Evolutionary conservation across 1,284 basidiomycete genomes (phyloP), one percentile per base, ranked within the genome.

Genomic region (Sporisorium exsertum): DNA sequence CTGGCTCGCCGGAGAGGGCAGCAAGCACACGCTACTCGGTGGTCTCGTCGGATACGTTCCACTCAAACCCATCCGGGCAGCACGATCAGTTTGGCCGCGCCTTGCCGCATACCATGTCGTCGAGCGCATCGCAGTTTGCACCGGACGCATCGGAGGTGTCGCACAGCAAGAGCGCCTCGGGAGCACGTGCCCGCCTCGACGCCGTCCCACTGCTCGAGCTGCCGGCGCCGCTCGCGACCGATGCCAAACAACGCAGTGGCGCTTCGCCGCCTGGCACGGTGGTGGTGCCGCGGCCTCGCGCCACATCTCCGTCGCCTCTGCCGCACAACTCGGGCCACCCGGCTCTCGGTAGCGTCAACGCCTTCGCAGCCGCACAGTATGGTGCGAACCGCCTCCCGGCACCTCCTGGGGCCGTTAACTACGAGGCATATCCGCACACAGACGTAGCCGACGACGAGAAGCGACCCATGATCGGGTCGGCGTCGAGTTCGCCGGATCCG

Each of bases 121-220:
- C 68, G 37, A 58, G 62, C 32, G 50, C 49, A 12, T 68, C 63
- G 47, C 67, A 72, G 22, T 61, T 61, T 42, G 64, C 65, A 32
- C 64, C 58, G 6, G 68, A 75, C 27, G 60, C 50, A 15, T 80
- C 79, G 22, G 79, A 80, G 20, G 53, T 55, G 33, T 78, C 77
- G 45, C 79, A 80, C 55, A 61, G 62, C 63, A 80, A 79, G 69
- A 75, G 60, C 42, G 75, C 71, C 16, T 76, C 74, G 24, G 74
- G 75, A 35, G 78, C 77, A 8, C 72, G 81, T 15, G 74, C 77
- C 16, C 78, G 82, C 13, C 72, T 82, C 13, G 83, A 84, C 24
- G 63, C 81, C 13, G 83, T 85, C 29, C 83, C 83, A 24, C 67
- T 85, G 27, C 75, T 85, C 18, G 83, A 84, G 66, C 76, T 85